Evolutionary conservation across 257 asterid species (phyloP), one percentile per base, ranked within the genome.

Genomic region (Verbascum thapsus): DNA sequence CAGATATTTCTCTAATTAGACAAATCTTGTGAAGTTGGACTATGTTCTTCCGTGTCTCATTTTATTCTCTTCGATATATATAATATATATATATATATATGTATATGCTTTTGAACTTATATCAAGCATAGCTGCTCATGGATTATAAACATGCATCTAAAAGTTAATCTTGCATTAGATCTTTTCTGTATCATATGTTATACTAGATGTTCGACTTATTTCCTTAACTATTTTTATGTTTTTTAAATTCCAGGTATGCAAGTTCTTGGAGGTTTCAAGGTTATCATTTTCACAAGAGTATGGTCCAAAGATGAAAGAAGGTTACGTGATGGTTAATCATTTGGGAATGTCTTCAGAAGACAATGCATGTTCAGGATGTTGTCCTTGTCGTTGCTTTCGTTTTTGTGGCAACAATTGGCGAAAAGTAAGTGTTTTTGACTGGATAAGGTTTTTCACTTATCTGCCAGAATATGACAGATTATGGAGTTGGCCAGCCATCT

Each of bases 261-360:
- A 75, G 81, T 94, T 94, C 75, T 78, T 94, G 94, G 97, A 94
- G 85, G 99, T 85, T 64, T 94, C 99, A 45, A 87, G 72, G 77
- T 53, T 94, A 63, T 94, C 99, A n/a, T 90, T 94, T 82, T 78
- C 78, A 62, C 85, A 70, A 45, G 91, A 94, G 68, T 94, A 76
- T 69, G 99, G 99, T 49, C 87, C 95, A 64, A 94, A 94, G 86
- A 76, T 94, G 69, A 94, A 89, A 74, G 99, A 94, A 78, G 95
- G 85, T 68, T 94, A 89, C 54, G 87, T 87, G 65, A 73, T 85
- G 95, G 87, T 80, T 61, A 85, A 90, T 71, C 95, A 90, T 70
- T 71, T 83, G 70, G 52, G 78, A 34, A 58, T 70, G 61, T 67
- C 75, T 72, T 58, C 78, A 38, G 85, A 77, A 77, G 89, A 80